Percentiles rank a stretch among this genome's conserved stretches.
These are phyloP conservation scores for Physaria fendleri DNA, from an alignment of 345 rosid species.

Conservation along the genomic window DNA sequence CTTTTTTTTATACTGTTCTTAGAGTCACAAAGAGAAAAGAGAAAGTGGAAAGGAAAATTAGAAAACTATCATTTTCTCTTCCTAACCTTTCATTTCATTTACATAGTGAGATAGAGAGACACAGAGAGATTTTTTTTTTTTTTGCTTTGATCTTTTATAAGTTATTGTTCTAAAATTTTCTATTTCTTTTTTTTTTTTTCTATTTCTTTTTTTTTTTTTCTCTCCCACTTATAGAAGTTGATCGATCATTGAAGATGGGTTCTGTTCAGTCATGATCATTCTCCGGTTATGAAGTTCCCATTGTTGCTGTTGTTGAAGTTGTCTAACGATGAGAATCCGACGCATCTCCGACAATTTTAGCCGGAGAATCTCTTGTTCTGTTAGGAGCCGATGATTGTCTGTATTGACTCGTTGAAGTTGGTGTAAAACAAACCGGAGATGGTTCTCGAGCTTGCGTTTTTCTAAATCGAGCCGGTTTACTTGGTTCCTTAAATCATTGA, in stretches of 20 bases:
- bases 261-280: conserved; percentile 37
- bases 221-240: conserved; percentile 20
- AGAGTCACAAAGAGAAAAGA: not conserved
- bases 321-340: conserved; percentile 45
- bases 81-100: conserved; percentile 16
- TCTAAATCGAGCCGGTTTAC: conserved; percentile 55
- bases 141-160: not conserved
- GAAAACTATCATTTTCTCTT: conserved; percentile 23
- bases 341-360: conserved; percentile 48
- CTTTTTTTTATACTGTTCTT: not conserved
- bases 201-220: not conserved
- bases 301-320: conserved; percentile 44
- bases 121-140: not conserved
- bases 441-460: conserved; percentile 65
- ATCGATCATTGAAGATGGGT: conserved; percentile 40
- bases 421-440: conserved; percentile 39
- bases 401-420: conserved; percentile 39
- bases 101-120: conserved; percentile 22
- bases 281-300: conserved; percentile 47
- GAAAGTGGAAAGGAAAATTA: conserved; percentile 8
- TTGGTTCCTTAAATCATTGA: conserved; percentile 67
- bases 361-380: conserved; percentile 55
- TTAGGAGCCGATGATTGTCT: conserved; percentile 57
- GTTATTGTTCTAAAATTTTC: not conserved
- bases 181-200: not conserved